These are phyloP conservation scores for Penicillium riverlandense DNA, from an alignment of 495 filamentous ascomycete species.

Conservation along the genomic window DNA sequence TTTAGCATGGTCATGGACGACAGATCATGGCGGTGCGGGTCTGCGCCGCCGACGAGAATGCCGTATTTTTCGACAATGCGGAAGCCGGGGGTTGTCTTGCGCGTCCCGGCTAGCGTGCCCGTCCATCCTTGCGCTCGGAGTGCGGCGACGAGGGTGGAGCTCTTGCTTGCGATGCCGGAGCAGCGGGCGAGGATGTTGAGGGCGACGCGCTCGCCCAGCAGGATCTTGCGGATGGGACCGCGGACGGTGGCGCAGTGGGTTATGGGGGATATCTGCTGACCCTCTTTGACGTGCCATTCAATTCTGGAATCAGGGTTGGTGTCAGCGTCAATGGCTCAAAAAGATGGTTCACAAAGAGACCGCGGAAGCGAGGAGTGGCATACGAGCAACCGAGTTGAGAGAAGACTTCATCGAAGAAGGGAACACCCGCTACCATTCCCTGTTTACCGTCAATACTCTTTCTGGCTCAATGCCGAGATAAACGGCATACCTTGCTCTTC, in stretches of 20 bases:
- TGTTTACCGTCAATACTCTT: slow-evolving; percentile 10
- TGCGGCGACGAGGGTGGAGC: slow-evolving; percentile 39
- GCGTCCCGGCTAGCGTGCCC: slow-evolving; percentile 84
- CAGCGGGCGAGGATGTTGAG: slow-evolving; percentile 88
- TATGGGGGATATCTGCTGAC: slow-evolving; percentile 51
- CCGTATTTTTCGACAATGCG: slow-evolving; percentile 96
- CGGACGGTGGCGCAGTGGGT: slow-evolving; percentile 70
- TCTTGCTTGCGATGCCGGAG: slow-evolving; percentile 81
- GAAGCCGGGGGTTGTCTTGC: slow-evolving; percentile 96
- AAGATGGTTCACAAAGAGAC: neutral
- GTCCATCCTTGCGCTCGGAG: slow-evolving; percentile 60
- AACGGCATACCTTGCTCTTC: slow-evolving; percentile 57
- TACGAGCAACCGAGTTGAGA: slow-evolving; percentile 76
- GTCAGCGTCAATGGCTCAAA: neutral
- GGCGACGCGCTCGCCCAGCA: slow-evolving; percentile 88
- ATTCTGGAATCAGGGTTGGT: slow-evolving; percentile 40
- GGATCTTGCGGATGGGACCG: slow-evolving; percentile 76
- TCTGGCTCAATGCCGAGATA: neutral
- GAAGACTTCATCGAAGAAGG: slow-evolving; percentile 95
- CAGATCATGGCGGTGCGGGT: slow-evolving; percentile 86
- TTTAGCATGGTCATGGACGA: slow-evolving; percentile 97
- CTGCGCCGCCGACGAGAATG: slow-evolving; percentile 86
- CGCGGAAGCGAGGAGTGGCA: slow-evolving; percentile 9
- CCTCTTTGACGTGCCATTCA: slow-evolving; percentile 81
- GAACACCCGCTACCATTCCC: slow-evolving; percentile 85